Evolutionary conservation across 805 yeast species (phyloP), one percentile per base, ranked within the genome.

Genomic region (Kockiozyma suomiensis): DNA sequence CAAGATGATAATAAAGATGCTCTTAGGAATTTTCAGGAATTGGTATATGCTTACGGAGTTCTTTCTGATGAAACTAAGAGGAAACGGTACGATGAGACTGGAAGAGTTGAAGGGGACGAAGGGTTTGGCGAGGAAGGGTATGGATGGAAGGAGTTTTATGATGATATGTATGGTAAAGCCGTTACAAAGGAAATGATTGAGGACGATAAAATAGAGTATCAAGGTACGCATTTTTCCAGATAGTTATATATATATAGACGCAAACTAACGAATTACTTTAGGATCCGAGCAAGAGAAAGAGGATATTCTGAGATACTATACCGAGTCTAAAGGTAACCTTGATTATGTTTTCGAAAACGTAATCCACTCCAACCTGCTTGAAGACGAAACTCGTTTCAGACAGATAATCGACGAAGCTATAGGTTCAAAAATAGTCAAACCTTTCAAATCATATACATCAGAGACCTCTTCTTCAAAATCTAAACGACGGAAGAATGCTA

Each of bases 21-120:
- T 37, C 76, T 74, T 55, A 49, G 37, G n/a, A 68, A 67, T 62
- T 90, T 91, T 72, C 87, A 90, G 52, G 75, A 82, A 66, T 79
- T 90, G 19, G 92, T 89, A 70, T 85, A 88, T 68, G 86, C 96
- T 21, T 89, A 88, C 71, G 77, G 85, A 45, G 79, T 90, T 0
- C 75, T 90, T 26, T 77, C 83, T 28, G 94, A 90, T 69, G 75
- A 79, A 0, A 71, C 73, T 38, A 80, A 82, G 63, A 76, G 90
- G 30, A 76, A 76, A 46, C 72, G 81, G 21, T 90, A 82, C 69
- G 96, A 90, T 68, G 70, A 72, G n/a, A 86, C 93, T 0, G 96
- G 96, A 0, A 78, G 83, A 1, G 69, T 85, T 32, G 84, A 80
- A 1, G 70, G 69, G 42, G 67, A 41, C 10, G 80, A 55, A 26